Percentiles rank a stretch among this genome's conserved stretches.
phyloP scores from a whole-genome alignment of 345 rosid genomes.

The Brassica nigra region DNA sequence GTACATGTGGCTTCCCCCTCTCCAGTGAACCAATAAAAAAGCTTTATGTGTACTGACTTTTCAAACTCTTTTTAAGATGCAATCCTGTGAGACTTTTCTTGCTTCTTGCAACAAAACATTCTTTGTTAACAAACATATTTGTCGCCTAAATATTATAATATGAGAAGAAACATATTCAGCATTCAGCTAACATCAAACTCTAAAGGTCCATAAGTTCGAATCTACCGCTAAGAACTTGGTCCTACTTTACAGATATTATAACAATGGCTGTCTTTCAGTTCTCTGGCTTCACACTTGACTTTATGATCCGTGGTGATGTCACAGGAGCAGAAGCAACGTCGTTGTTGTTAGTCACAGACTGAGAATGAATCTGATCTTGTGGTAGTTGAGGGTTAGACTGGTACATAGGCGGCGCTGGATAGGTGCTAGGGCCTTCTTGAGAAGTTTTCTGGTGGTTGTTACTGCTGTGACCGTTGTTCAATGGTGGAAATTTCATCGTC shows the following conservation, averaged over 20 bases:
- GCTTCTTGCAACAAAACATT: no score
- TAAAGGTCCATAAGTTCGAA: no score
- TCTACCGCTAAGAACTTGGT: no score
- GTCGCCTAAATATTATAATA: no score
- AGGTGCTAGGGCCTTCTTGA: conserved; percentile 61
- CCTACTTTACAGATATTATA: no score
- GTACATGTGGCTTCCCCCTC: not conserved
- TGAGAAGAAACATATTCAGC: no score
- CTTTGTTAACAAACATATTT: no score
- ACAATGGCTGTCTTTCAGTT: conserved; percentile 37
- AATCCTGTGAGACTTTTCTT: no score
- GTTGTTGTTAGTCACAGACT: conserved; percentile 34
- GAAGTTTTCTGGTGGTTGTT: conserved; percentile 46
- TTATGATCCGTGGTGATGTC: conserved; percentile 42
- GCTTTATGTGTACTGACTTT: no score
- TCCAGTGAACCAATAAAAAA: not conserved
- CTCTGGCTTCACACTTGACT: conserved; percentile 64
- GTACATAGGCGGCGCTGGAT: conserved; percentile 37
- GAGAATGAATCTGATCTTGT: conserved; percentile 27
- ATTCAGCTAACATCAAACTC: no score
- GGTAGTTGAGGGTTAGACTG: conserved; percentile 46
- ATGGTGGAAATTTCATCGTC: conserved; percentile 77
- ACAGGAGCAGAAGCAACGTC: conserved; percentile 23
- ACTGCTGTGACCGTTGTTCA: conserved; percentile 38
- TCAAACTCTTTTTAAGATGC: no score